Evolutionary conservation across 768 basidiomycete species (phyloP).

Genomic region (Mycena galericulata): DNA sequence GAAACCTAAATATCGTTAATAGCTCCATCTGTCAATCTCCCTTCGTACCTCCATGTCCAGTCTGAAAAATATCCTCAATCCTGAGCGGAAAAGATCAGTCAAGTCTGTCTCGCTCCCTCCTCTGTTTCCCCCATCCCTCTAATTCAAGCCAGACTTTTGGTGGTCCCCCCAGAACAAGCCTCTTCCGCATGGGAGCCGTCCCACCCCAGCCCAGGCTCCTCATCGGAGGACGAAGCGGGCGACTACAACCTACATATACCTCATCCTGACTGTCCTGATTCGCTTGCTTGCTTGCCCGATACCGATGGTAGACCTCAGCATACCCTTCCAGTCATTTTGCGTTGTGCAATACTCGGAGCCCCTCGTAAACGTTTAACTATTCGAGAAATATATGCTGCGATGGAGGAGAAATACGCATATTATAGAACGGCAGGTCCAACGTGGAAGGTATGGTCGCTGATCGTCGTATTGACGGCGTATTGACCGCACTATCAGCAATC

Average conservation of each 20-base stretch:
- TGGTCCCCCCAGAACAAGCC: conserved; percentile 40
- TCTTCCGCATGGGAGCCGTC: conserved; percentile 35
- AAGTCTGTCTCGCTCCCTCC: conserved; percentile 51
- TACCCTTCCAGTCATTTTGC: conserved; percentile 86
- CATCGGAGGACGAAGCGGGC: conserved; percentile 36
- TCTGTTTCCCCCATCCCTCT: conserved; percentile 14
- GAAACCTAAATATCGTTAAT: background rate
- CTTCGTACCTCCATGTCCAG: conserved; percentile 59
- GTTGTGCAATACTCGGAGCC: conserved; percentile 86
- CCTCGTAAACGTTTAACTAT: conserved; percentile 82
- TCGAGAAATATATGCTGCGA: conserved; percentile 86
- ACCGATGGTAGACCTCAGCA: conserved; percentile 85
- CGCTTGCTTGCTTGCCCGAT: conserved; percentile 81
- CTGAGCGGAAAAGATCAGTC: conserved; percentile 55
- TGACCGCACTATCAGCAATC: conserved; percentile 72
- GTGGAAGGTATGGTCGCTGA: conserved; percentile 74
- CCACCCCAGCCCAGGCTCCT: conserved; percentile 26
- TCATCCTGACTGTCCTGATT: conserved; percentile 86
- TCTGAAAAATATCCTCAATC: conserved; percentile 68
- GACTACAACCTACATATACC: conserved; percentile 45
- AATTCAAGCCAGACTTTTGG: conserved; percentile 31
- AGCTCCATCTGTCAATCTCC: conserved; percentile 33
- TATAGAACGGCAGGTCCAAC: conserved; percentile 85
- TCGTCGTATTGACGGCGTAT: conserved; percentile 22
- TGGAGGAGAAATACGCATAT: conserved; percentile 88